Conservation (phyloP, 371 early-diverging fungal genomes). For the Apophysomyces elegans region DNA sequence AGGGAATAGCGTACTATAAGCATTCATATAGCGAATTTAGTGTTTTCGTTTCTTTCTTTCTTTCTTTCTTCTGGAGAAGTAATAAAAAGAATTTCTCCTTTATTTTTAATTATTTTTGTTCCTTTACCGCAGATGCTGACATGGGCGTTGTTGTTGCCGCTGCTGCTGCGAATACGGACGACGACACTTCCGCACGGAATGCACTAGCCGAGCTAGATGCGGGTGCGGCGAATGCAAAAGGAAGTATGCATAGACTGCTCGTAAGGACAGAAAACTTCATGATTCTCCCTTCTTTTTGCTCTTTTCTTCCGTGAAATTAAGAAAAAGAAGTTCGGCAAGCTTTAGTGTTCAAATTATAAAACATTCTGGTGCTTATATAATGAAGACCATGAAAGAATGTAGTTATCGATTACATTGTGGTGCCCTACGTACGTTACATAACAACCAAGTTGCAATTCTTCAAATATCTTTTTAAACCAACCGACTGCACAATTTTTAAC, state of each 20-base stretch:
- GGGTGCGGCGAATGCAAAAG: conserved; percentile 2
- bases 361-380: background rate
- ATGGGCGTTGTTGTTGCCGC: background rate
- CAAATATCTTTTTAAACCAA: conserved; percentile 10
- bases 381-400: conserved; percentile 1
- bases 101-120: background rate
- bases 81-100: too few relatives aligned
- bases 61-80: too few relatives aligned
- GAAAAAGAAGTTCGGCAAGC: background rate
- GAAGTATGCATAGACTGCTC: background rate
- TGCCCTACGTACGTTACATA: background rate
- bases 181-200: background rate
- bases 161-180: background rate
- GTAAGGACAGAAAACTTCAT: conserved; percentile 6
- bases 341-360: background rate
- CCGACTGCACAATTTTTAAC: background rate
- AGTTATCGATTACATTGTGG: background rate
- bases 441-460: conserved; percentile 5
- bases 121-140: background rate
- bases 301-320: background rate
- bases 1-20: background rate
- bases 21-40: too few relatives aligned
- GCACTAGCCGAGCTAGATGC: background rate
- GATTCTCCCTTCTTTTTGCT: background rate
- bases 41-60: too few relatives aligned